Evolutionary conservation across 306 rosid species (phyloP).

Genomic region (Castanea mollissima): DNA sequence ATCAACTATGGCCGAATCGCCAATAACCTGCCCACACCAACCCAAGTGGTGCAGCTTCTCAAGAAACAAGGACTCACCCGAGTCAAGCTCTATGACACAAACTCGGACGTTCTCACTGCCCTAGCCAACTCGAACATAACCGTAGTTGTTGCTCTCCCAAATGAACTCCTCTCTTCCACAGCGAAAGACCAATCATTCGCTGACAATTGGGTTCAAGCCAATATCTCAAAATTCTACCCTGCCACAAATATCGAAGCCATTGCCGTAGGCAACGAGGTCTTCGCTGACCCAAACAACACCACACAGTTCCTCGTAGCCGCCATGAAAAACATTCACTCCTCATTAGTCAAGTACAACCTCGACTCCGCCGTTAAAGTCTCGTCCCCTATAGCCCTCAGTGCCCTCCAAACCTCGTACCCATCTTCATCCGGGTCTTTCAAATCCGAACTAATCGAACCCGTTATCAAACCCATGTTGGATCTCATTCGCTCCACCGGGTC

Average conservation of each 20-base stretch:
- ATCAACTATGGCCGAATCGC: conserved; percentile 83
- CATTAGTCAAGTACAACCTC: conserved; percentile 39
- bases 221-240: conserved; percentile 52
- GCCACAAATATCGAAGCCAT: conserved; percentile 68
- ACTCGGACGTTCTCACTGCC: conserved; percentile 56
- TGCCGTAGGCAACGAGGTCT: conserved; percentile 86
- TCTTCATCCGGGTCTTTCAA: conserved; percentile 77
- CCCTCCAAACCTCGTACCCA: conserved; percentile 65
- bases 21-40: conserved; percentile 54
- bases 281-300: conserved; percentile 62
- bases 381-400: conserved; percentile 64
- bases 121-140: conserved; percentile 51
- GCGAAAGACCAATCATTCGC: conserved; percentile 59
- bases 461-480: conserved; percentile 64
- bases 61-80: conserved; percentile 56
- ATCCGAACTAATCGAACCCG: conserved; percentile 57
- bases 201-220: conserved; percentile 73
- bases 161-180: conserved; percentile 63
- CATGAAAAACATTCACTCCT: conserved; percentile 58
- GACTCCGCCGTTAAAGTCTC: conserved; percentile 53
- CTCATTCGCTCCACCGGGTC: conserved; percentile 56
- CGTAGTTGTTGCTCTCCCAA: conserved; percentile 61
- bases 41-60: conserved; percentile 58
- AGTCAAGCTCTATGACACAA: conserved; percentile 74
- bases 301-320: conserved; percentile 71